Evolutionary conservation across 345 rosid species (phyloP).

Genomic region (Acer yangbiense): DNA sequence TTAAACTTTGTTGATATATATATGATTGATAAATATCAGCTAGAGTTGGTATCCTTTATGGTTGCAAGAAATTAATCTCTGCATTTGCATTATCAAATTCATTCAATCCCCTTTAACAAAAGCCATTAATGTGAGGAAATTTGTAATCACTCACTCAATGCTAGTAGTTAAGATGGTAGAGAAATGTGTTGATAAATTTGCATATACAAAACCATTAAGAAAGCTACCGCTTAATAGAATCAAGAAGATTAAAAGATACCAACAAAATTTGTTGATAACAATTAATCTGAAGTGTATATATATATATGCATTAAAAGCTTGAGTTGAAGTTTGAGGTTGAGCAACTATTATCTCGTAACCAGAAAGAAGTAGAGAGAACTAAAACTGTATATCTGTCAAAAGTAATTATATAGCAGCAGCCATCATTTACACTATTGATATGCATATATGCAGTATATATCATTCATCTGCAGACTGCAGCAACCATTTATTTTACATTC

Average conservation of each 20-base stretch:
- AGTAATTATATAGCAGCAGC: too few species aligned
- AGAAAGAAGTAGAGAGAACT: too few species aligned
- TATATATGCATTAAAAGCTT: too few species aligned
- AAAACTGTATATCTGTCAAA: not conserved
- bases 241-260: not conserved
- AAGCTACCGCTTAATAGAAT: not conserved
- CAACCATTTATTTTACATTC: too few species aligned
- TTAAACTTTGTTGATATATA: not conserved
- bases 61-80: constrained; percentile 2
- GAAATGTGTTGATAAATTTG: not conserved
- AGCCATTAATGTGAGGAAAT: not conserved
- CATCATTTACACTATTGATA: too few species aligned
- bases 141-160: constrained; percentile 5
- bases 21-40: not conserved
- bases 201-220: not conserved
- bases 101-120: not conserved
- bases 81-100: not conserved
- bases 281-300: too few species aligned
- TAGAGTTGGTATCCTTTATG: not conserved
- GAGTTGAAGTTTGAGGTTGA: too few species aligned
- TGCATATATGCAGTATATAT: too few species aligned
- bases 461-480: too few species aligned
- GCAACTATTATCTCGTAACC: too few species aligned
- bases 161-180: constrained; percentile 3
- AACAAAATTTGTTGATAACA: not conserved